phyloP scores from a whole-genome alignment of 495 filamentous ascomycete species.

The Talaromyces liani region DNA sequence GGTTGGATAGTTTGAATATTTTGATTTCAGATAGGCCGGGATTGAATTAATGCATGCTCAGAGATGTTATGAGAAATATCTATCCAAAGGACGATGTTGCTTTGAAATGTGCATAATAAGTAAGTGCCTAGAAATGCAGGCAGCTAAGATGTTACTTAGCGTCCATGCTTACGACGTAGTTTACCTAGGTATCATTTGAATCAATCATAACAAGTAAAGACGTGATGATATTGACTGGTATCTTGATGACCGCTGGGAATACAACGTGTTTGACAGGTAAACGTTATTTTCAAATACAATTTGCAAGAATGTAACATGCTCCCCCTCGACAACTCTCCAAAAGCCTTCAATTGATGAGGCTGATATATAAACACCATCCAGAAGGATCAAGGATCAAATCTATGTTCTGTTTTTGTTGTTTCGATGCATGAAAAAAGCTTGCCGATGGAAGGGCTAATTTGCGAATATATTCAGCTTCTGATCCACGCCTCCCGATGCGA shows the following conservation, averaged over 20 bases:
- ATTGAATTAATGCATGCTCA: no score
- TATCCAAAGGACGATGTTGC: no score
- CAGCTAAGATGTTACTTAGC: background rate
- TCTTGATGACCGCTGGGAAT: background rate
- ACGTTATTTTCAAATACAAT: constrained; percentile 3
- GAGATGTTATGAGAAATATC: no score
- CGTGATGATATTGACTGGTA: background rate
- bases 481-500: constrained; percentile 60
- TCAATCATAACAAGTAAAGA: background rate
- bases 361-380: background rate
- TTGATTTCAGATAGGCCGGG: no score
- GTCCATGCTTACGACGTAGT: no score
- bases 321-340: background rate
- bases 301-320: constrained; percentile 1
- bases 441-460: background rate
- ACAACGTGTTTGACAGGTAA: background rate
- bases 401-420: background rate
- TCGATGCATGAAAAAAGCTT: background rate
- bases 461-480: constrained; percentile 55
- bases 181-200: background rate
- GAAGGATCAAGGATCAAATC: background rate
- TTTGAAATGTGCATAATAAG: background rate
- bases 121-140: background rate
- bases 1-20: no score
- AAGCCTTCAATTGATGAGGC: background rate